phyloP scores from a whole-genome alignment of 2,329 filamentous ascomycete genomes.

The Helotiales sp. region DNA sequence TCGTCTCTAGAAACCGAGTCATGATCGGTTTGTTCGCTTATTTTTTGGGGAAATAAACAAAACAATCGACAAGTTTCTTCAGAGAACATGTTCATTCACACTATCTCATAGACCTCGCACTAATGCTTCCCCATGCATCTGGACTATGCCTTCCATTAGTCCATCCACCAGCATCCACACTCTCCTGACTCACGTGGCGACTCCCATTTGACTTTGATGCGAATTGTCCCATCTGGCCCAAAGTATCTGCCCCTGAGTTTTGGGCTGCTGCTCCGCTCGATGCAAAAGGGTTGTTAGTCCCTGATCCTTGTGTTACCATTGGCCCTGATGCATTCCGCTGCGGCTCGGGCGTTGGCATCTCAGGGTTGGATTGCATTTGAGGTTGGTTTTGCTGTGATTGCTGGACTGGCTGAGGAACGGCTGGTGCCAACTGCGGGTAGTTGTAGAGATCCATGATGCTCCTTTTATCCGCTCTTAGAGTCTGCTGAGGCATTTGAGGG shows the following conservation, averaged over 20 bases:
- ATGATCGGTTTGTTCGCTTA: too few species aligned
- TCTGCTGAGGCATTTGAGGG: slow-evolving; percentile 49
- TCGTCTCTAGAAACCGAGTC: too few species aligned
- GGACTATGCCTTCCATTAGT: slow-evolving; percentile 75
- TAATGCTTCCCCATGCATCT: slow-evolving; percentile 76
- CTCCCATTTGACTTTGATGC: slow-evolving; percentile 33
- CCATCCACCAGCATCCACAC: slow-evolving; percentile 61
- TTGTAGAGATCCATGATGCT: slow-evolving; percentile 79
- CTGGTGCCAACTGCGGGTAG: slow-evolving; percentile 46
- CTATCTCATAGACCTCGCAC: slow-evolving; percentile 42
- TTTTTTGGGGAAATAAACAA: too few species aligned
- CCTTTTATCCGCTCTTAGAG: slow-evolving; percentile 66
- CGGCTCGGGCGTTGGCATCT: slow-evolving; percentile 19
- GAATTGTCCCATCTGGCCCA: slow-evolving; percentile 33
- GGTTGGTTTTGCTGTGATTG: slow-evolving; percentile 30
- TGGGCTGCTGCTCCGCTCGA: slow-evolving; percentile 29
- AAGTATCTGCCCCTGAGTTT: slow-evolving; percentile 36
- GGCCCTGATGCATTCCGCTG: slow-evolving; percentile 30
- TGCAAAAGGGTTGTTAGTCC: slow-evolving; percentile 44
- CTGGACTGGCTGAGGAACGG: slow-evolving; percentile 25
- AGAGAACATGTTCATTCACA: slow-evolving; percentile 4
- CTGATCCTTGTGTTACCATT: slow-evolving; percentile 23
- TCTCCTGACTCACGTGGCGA: slow-evolving; percentile 69
- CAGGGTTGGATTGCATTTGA: slow-evolving; percentile 18
- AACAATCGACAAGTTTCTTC: not conserved